phyloP scores from a whole-genome alignment of 305 asterid genomes.

The Fraxinus greggii region DNA sequence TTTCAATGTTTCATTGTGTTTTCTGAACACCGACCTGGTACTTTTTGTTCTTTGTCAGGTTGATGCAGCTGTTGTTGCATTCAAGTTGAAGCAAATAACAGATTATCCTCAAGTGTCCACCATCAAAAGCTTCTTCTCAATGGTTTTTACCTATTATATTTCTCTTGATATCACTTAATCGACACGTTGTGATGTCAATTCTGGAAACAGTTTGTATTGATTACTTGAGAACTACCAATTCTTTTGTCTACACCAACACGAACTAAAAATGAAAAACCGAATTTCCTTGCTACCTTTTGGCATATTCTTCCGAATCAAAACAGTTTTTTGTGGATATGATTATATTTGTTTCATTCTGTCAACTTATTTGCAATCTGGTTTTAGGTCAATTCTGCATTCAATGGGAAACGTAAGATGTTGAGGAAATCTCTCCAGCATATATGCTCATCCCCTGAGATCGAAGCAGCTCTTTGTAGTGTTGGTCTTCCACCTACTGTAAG shows the following conservation, averaged over 20 bases:
- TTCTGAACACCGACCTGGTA: background rate
- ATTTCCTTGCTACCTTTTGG: background rate
- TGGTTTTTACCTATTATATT: conserved; percentile 43
- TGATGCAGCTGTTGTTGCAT: conserved; percentile 84
- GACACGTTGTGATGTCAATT: background rate
- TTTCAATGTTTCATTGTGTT: background rate
- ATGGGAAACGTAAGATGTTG: conserved; percentile 93
- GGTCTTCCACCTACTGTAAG: conserved; percentile 81
- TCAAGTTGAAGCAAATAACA: conserved; percentile 61
- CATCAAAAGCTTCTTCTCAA: conserved; percentile 83
- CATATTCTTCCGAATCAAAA: background rate
- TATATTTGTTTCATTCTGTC: background rate
- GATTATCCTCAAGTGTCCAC: conserved; percentile 84
- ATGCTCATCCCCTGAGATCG: conserved; percentile 61
- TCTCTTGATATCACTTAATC: background rate
- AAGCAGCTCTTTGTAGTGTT: conserved; percentile 62
- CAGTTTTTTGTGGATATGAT: background rate
- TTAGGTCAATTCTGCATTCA: conserved; percentile 95
- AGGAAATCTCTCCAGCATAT: conserved; percentile 85
- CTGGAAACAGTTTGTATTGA: background rate
- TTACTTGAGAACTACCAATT: background rate
- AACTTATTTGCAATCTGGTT: conserved; percentile 4
- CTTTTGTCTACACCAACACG: background rate
- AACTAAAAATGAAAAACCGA: background rate
- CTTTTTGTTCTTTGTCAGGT: conserved; percentile 46